Evolutionary conservation across 1,139 yeast genomes (phyloP).

Genomic region (Saccharomyces hybrid): DNA sequence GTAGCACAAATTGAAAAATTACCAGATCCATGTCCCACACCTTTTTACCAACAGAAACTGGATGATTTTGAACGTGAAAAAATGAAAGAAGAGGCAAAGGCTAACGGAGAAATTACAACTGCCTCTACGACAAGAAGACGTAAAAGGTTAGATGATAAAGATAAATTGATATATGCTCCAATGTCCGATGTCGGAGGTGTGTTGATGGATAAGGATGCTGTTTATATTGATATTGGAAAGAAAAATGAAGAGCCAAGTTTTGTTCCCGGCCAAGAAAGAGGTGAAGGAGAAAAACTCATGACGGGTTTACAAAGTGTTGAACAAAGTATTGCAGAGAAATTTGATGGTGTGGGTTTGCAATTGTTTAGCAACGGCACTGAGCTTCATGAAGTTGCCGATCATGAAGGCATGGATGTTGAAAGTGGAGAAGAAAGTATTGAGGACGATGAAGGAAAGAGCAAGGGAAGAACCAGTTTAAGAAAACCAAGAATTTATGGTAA

Average conservation of each 20-base stretch:
- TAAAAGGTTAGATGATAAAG: constrained; percentile 87
- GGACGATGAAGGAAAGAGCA: constrained; percentile 33
- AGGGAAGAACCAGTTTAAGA: constrained; percentile 58
- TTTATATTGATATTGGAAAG: constrained; percentile 81
- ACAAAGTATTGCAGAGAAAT: constrained; percentile 54
- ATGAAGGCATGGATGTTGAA: constrained; percentile 36
- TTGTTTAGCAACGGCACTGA: constrained; percentile 56
- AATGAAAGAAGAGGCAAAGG: constrained; percentile 42
- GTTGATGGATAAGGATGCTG: constrained; percentile 93
- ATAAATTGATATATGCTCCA: constrained; percentile 93
- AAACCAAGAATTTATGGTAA: constrained; percentile 53
- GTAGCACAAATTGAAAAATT: constrained; percentile 74
- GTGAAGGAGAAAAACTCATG: constrained; percentile 76
- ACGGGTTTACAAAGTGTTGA: constrained; percentile 70
- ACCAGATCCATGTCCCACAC: constrained; percentile 99
- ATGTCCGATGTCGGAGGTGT: constrained; percentile 99
- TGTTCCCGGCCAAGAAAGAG: constrained; percentile 62
- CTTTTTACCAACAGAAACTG: constrained; percentile 75
- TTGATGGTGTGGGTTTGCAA: constrained; percentile 65
- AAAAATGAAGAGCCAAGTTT: constrained; percentile 41
- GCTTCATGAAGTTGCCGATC: constrained; percentile 38
- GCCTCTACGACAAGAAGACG: constrained; percentile 62
- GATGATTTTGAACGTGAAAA: constrained; percentile 73
- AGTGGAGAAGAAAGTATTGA: constrained; percentile 33
- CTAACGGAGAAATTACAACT: constrained; percentile 37